Base-by-base conservation (phyloP, 805 yeast genomes). In the Saturnispora hagleri region DNA sequence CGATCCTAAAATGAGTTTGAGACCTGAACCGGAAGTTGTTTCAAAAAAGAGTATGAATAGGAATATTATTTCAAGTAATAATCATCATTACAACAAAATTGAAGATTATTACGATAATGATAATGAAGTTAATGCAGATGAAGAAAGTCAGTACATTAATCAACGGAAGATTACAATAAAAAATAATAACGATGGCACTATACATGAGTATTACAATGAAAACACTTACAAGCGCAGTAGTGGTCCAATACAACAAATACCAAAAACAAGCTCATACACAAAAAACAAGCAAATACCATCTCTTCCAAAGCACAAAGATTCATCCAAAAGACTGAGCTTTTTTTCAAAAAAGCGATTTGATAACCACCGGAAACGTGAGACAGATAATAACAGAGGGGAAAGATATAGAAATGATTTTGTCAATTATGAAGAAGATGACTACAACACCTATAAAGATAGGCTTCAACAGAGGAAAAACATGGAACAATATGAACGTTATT, bases 401-500 rank as follows among this genome's bases (percentile, higher is more conserved):
- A 22, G 18, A 22, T 17, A 40, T 28, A 27, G 13, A 10, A 34
- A 33, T 26, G 5, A 28, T 26, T 15, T 13, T n/a, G 43, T 34
- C 20, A 13, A 22, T 12, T 26, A 22, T 20, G 38, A 15, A 7
- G 34, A 24, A 8, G 46, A 43, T 12, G 28, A 18, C 17, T 28
- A 41, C 5, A 18, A 24, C n/a, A 26, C 33, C 5, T 27, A 34
- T 24, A 10, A 28, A 17, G 27, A 47, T 7, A 35, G 50, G n/a
- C 33, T 31, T 13, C 24, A 53, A 33, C 45, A 50, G 13, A 43
- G 46, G 6, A 24, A 24, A 9, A 44, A 43, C 33, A 22, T 56
- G 50, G 46, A 47, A 10, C 53, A 53, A 17, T 56, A 56, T 40
- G 55, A 51, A 43, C 51, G 46, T 13, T 50, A 43, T 24, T 53